A percentile compares a stretch with the other conserved stretches of the same genome.
These are phyloP conservation scores for Pezicula neosporulosa DNA, from an alignment of 2,329 filamentous ascomycete species.

Conservation along the genomic window DNA sequence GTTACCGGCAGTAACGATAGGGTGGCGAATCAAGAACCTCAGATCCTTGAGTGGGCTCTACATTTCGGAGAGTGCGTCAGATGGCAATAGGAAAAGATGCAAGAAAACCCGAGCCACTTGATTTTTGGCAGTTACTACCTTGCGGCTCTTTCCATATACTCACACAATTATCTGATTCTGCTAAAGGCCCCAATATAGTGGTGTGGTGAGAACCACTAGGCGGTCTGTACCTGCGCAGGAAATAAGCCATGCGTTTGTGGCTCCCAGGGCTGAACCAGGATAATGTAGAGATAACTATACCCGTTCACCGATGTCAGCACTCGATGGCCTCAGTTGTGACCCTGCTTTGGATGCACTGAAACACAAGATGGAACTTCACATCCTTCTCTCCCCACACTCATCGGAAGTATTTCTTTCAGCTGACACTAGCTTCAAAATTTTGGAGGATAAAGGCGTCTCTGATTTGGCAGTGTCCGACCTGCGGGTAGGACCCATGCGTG, in stretches of 20 bases:
- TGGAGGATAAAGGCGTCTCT: not conserved
- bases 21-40: constrained; percentile 18
- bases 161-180: not conserved
- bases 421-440: not conserved
- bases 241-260: not conserved
- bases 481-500: too few species aligned
- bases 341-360: not conserved
- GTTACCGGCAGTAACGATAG: constrained; percentile 9
- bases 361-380: not conserved
- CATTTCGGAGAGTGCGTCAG: constrained; percentile 6
- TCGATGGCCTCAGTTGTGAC: not conserved
- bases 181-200: not conserved
- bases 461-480: not conserved
- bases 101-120: constrained; percentile 7
- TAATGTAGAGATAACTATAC: not conserved
- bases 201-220: not conserved
- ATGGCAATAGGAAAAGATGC: constrained; percentile 2
- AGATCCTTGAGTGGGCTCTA: constrained; percentile 9
- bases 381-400: not conserved
- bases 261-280: not conserved
- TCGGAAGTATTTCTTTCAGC: not conserved
- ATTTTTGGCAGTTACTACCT: constrained; percentile 8
- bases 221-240: not conserved
- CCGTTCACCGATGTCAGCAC: not conserved
- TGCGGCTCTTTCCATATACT: constrained; percentile 11